These are phyloP conservation scores for Nothophaeocryptopus gaeumannii DNA, from an alignment of 2,329 filamentous ascomycete genomes.

Conservation along the genomic window DNA sequence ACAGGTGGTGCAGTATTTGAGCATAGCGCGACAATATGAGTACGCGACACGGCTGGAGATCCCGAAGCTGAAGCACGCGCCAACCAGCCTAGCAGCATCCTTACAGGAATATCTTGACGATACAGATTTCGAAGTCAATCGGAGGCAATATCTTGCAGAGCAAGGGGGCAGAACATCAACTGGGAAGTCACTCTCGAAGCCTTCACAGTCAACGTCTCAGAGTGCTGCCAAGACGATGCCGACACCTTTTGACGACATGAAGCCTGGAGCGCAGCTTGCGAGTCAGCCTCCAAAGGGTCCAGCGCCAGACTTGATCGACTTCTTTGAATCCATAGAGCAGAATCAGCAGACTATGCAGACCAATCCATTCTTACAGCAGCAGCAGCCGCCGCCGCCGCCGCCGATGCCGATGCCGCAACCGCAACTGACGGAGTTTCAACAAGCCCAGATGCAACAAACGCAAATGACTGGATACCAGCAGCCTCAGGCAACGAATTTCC, in stretches of 20 bases:
- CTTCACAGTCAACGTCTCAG: slow-evolving; percentile 31
- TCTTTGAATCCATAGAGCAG: slow-evolving; percentile 89
- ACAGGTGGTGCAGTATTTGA: slow-evolving; percentile 84
- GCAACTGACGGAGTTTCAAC: slow-evolving; percentile 25
- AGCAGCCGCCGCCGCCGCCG: slow-evolving; percentile 31
- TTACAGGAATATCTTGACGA: slow-evolving; percentile 94
- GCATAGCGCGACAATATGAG: slow-evolving; percentile 83
- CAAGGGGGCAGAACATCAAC: slow-evolving; percentile 65
- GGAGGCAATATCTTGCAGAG: slow-evolving; percentile 86
- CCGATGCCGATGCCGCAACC: slow-evolving; percentile 24
- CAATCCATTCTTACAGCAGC: slow-evolving; percentile 25
- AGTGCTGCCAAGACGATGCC: slow-evolving; percentile 36
- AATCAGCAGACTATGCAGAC: slow-evolving; percentile 66
- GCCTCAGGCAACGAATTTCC: slow-evolving; percentile 20
- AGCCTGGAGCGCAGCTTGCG: slow-evolving; percentile 22
- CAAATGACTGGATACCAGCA: slow-evolving; percentile 47
- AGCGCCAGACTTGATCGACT: slow-evolving; percentile 81
- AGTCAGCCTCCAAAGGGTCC: slow-evolving; percentile 54
- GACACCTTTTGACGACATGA: slow-evolving; percentile 24
- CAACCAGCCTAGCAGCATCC: slow-evolving; percentile 82
- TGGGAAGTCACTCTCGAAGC: slow-evolving; percentile 38
- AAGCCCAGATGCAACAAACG: slow-evolving; percentile 20
- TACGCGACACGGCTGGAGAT: slow-evolving; percentile 90
- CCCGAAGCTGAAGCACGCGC: slow-evolving; percentile 94
- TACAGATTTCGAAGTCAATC: slow-evolving; percentile 89